These are phyloP conservation scores for Gnaphalium uliginosum DNA, from an alignment of 129 eudicot species.

Conservation along the genomic window DNA sequence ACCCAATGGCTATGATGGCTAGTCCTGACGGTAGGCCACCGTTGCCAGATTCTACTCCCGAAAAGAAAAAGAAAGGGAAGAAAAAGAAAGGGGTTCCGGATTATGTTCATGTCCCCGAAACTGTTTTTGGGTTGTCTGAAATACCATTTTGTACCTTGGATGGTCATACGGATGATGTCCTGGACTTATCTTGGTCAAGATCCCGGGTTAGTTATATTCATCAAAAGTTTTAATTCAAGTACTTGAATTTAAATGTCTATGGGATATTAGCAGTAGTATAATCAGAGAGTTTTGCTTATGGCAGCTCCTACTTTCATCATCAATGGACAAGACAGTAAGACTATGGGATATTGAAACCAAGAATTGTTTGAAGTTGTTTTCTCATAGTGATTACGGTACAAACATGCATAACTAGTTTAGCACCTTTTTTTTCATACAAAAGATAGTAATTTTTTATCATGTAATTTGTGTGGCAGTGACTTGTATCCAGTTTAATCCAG, in stretches of 20 bases:
- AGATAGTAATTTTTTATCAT: background rate
- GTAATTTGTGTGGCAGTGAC: slow-evolving; percentile 39
- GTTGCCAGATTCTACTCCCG: slow-evolving; percentile 55
- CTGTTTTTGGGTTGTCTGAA: slow-evolving; percentile 71
- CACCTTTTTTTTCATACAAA: background rate
- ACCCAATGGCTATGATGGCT: slow-evolving; percentile 28
- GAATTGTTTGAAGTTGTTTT: slow-evolving; percentile 37
- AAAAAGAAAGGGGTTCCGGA: slow-evolving; percentile 59
- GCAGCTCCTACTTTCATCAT: slow-evolving; percentile 46
- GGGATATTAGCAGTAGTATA: background rate
- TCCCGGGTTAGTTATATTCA: slow-evolving; percentile 56
- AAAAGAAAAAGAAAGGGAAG: slow-evolving; percentile 62
- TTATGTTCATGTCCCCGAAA: slow-evolving; percentile 76
- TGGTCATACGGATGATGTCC: slow-evolving; percentile 78
- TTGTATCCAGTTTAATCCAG: slow-evolving; percentile 47
- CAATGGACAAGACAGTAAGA: slow-evolving; percentile 49
- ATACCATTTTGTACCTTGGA: slow-evolving; percentile 61
- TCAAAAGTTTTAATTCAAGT: background rate
- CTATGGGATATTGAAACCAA: slow-evolving; percentile 42
- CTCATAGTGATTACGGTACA: slow-evolving; percentile 47
- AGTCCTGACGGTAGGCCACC: slow-evolving; percentile 56
- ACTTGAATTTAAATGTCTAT: background rate
- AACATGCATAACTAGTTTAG: background rate
- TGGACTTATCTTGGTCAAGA: slow-evolving; percentile 86
- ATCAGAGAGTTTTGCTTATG: slow-evolving; percentile 11